Conservation (phyloP, 2,329 filamentous ascomycete genomes). For the Ilyonectria mors-panacis region DNA sequence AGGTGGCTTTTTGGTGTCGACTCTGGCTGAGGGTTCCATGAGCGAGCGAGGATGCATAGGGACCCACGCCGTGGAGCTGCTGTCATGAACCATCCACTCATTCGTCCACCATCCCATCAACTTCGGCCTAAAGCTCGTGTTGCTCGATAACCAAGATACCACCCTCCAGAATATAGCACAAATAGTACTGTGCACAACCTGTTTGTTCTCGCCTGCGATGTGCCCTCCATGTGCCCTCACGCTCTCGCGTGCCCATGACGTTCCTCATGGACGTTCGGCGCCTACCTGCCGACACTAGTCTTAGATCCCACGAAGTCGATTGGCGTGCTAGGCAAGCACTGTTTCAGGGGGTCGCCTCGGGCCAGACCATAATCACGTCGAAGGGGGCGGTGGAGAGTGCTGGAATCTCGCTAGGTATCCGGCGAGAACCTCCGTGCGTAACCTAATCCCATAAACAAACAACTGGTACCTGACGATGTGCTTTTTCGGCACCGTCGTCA, state of each 20-base stretch:
- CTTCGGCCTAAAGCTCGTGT: slow-evolving; percentile 46
- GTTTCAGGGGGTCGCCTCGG: slow-evolving; percentile 47
- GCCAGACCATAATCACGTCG: slow-evolving; percentile 43
- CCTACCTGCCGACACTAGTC: slow-evolving; percentile 41
- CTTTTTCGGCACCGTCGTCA: slow-evolving; percentile 25
- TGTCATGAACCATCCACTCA: slow-evolving; percentile 3
- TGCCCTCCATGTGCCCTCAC: background rate
- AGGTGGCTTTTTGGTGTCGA: background rate
- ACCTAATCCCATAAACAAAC: slow-evolving; percentile 35
- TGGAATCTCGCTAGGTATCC: slow-evolving; percentile 39
- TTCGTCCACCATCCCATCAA: slow-evolving; percentile 34
- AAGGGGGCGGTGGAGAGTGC: slow-evolving; percentile 37
- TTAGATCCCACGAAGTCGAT: slow-evolving; percentile 39
- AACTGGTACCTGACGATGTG: slow-evolving; percentile 16
- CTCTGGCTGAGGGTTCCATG: background rate
- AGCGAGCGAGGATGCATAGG: slow-evolving; percentile 3
- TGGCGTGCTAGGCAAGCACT: slow-evolving; percentile 32
- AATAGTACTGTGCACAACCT: background rate
- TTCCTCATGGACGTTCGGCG: slow-evolving; percentile 32
- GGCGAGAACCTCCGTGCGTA: slow-evolving; percentile 25
- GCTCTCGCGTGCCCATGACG: slow-evolving; percentile 25
- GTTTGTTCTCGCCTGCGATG: background rate
- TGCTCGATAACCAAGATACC: slow-evolving; percentile 26
- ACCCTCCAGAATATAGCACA: slow-evolving; percentile 3
- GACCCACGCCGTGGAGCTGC: slow-evolving; percentile 21